phyloP scores from a whole-genome alignment of 176 grass and related monocot genomes.

The Ensete glaucum region DNA sequence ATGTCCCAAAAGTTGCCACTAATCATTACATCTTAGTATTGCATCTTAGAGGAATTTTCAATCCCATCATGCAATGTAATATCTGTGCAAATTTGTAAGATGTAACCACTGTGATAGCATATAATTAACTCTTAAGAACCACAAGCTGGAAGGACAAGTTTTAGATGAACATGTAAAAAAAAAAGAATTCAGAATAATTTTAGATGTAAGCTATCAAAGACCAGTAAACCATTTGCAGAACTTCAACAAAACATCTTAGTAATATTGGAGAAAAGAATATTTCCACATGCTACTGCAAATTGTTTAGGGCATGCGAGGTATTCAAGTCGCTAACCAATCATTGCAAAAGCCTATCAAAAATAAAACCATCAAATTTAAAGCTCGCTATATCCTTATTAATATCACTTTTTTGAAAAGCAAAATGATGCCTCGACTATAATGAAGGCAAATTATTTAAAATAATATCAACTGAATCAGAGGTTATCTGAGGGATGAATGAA shows the following conservation, averaged over 20 bases:
- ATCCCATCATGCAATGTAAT: no score
- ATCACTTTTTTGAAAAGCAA: not conserved
- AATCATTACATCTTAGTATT: no score
- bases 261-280: conserved; percentile 23
- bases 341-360: conserved; percentile 76
- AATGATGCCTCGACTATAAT: not conserved
- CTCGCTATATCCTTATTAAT: not conserved
- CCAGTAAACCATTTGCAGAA: not conserved
- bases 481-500: not conserved
- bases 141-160: no score
- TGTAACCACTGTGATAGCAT: no score
- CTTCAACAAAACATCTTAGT: not conserved
- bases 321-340: conserved; percentile 90
- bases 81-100: no score
- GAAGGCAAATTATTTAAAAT: not conserved
- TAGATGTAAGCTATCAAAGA: not conserved
- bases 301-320: conserved; percentile 73
- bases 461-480: not conserved
- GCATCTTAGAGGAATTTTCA: no score
- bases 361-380: not conserved
- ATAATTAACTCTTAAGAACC: no score
- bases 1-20: no score
- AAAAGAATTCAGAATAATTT: no score
- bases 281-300: conserved; percentile 73
- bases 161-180: no score